Evolutionary conservation across 2,329 filamentous ascomycete species (phyloP).

Genomic region (Venturia carpophila): DNA sequence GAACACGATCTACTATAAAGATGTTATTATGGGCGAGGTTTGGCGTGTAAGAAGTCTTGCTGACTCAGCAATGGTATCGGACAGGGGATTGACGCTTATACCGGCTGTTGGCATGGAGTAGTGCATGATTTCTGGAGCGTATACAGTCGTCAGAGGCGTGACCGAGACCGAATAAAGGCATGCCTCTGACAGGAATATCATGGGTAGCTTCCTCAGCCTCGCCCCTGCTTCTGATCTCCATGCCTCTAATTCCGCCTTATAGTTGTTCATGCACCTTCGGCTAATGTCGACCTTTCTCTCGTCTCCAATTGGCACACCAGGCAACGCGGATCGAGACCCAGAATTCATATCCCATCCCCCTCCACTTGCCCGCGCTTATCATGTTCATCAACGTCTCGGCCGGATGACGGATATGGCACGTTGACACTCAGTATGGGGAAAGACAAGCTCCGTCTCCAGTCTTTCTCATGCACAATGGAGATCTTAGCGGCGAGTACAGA

Average conservation of each 20-base stretch:
- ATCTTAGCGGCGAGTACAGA: not conserved
- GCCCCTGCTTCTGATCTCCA: not conserved
- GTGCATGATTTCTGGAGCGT: slow-evolving; percentile 44
- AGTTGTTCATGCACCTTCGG: not conserved
- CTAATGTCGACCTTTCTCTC: not conserved
- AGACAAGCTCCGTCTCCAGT: not conserved
- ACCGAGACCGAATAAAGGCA: slow-evolving; percentile 44
- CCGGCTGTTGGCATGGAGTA: slow-evolving; percentile 44
- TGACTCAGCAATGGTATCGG: slow-evolving; percentile 11
- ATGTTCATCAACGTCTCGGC: not conserved
- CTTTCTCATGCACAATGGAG: not conserved
- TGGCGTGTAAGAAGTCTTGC: not conserved
- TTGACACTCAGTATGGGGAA: not conserved
- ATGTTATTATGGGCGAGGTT: not conserved
- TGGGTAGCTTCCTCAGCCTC: not conserved
- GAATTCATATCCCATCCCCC: not conserved
- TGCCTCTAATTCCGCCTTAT: not conserved
- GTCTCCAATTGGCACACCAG: not conserved
- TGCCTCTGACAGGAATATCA: too few species aligned
- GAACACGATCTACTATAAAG: slow-evolving; percentile 14
- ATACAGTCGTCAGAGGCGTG: slow-evolving; percentile 43
- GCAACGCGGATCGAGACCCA: not conserved
- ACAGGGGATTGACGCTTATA: slow-evolving; percentile 25
- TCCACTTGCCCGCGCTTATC: not conserved
- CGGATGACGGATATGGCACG: not conserved